Evolutionary conservation across 1,284 basidiomycete genomes (phyloP).

Genomic region (Cutaneotrichosporon arboriforme): DNA sequence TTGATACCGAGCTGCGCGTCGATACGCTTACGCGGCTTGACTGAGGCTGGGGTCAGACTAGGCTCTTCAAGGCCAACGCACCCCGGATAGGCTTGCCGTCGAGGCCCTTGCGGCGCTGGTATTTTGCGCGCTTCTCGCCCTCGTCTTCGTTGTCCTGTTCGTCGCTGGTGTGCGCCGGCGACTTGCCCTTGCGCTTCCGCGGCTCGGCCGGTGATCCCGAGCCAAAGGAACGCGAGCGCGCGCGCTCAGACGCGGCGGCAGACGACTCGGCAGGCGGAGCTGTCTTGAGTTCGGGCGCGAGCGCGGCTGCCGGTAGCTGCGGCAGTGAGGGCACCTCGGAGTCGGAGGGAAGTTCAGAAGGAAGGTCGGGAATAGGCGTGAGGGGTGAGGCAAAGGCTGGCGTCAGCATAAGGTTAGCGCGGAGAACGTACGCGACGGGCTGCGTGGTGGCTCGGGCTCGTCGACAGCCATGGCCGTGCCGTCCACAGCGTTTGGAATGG

Average conservation of each 20-base stretch:
- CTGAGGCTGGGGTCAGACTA: constrained; percentile 8
- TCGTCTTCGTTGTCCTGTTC: constrained; percentile 8
- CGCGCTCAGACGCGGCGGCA: background rate
- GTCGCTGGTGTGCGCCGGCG: background rate
- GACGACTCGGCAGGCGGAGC: background rate
- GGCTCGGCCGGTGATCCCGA: background rate
- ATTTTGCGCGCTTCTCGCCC: constrained; percentile 8
- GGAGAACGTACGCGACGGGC: constrained; percentile 2
- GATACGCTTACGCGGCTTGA: constrained; percentile 12
- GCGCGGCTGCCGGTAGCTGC: background rate
- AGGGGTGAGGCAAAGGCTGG: background rate
- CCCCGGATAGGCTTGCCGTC: constrained; percentile 15
- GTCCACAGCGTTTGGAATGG: background rate
- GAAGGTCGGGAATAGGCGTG: constrained; percentile 13
- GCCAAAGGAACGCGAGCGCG: background rate
- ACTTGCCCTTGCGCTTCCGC: constrained; percentile 1
- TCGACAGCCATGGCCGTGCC: background rate
- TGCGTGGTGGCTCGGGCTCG: background rate
- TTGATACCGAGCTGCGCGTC: constrained; percentile 16
- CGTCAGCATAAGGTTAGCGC: background rate
- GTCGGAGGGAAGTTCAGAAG: constrained; percentile 1
- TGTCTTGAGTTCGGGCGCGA: background rate
- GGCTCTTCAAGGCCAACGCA: constrained; percentile 1
- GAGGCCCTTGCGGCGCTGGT: constrained; percentile 16
- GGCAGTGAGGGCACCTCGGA: background rate